Base-by-base conservation (phyloP, 1,284 basidiomycete genomes). In the Cutaneotrichosporon arboriforme region DNA sequence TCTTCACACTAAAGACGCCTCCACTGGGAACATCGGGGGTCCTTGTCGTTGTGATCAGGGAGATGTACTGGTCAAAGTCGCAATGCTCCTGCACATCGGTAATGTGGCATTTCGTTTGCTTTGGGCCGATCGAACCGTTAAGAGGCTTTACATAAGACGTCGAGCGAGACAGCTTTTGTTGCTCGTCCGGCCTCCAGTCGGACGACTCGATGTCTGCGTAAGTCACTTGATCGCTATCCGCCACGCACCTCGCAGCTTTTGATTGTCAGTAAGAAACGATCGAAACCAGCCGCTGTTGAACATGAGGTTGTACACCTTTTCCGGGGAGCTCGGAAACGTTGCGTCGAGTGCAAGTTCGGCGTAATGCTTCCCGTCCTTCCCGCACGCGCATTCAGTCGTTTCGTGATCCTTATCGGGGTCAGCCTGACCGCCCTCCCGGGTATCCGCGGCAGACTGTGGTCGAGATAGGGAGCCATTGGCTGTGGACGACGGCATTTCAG, bases 131-230 rank as follows among this genome's bases (percentile, higher is more conserved):
- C 36, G 84, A 83, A 0, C 83, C 92, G 58, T 83, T 84, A 38
- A 99, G 79, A 0, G 93, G 93, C 72, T 96, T 97, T 76, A 97
- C 93, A 76, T 97, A 98, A 18, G 89, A 88, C 81, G 94, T 90
- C 57, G 88, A 86, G 14, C 94, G 83, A 17, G 83, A 79, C 5
- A 96, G 82, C 44, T 88, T 80, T 57, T 85, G 81, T 38, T 84
- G 83, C n/a, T 81, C 83, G 2, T 69, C 58, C 0, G 90, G 89
- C 12, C 80, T 77, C 92, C 92, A 97, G 67, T 96, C 92, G 3
- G 89, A 87, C 60, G 90, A 87, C 71, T 96, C 90, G 53, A 96
- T 82, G 59, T 94, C 91, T 94, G 66, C 21, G 38, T 49, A 36
- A 46, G 55, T 26, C 52, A 8, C 10, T 13, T 8, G n/a, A 49